A percentile compares a stretch with the other conserved stretches of the same genome.
These are phyloP conservation scores for Macadamia integrifolia DNA, from an alignment of 164 flowering plant genomes.

Conservation along the genomic window DNA sequence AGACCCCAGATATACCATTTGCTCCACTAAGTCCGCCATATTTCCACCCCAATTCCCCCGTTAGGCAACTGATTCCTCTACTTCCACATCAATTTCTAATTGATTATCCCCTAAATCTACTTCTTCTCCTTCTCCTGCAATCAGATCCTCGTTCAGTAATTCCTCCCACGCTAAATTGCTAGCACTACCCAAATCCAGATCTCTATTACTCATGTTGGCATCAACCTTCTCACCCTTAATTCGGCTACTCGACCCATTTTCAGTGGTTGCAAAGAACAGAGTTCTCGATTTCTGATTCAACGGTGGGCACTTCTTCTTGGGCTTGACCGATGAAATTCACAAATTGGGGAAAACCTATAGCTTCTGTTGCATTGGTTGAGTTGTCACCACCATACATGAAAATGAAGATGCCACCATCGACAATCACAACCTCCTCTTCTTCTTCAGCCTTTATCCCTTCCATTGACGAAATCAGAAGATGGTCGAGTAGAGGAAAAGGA, in stretches of 20 bases:
- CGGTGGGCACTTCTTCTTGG: constrained; percentile 17
- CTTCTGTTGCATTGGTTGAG: constrained; percentile 24
- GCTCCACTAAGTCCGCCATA: constrained; percentile 24
- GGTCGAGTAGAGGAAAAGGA: too few species aligned
- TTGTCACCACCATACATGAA: constrained; percentile 3
- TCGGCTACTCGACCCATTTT: constrained; percentile 7
- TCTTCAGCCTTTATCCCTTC: constrained; percentile 8
- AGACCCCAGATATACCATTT: constrained; percentile 14
- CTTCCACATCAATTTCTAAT: constrained; percentile 19
- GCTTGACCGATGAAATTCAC: not conserved
- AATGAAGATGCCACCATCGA: not conserved
- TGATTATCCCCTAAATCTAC: constrained; percentile 12
- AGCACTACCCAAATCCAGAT: constrained; percentile 10
- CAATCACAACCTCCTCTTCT: not conserved
- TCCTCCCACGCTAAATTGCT: constrained; percentile 38
- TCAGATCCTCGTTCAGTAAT: constrained; percentile 34
- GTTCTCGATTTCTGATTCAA: constrained; percentile 22
- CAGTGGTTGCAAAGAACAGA: constrained; percentile 12
- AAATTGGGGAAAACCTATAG: not conserved
- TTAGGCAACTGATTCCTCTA: constrained; percentile 8
- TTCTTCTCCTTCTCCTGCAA: constrained; percentile 16
- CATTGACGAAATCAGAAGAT: not conserved
- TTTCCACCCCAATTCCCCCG: constrained; percentile 23
- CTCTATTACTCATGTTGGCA: not conserved
- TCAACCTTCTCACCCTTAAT: not conserved